Evolutionary conservation across 177 flowering plant genomes (phyloP), one percentile per base, ranked within the genome.

Genomic region (Vitis hybrid): DNA sequence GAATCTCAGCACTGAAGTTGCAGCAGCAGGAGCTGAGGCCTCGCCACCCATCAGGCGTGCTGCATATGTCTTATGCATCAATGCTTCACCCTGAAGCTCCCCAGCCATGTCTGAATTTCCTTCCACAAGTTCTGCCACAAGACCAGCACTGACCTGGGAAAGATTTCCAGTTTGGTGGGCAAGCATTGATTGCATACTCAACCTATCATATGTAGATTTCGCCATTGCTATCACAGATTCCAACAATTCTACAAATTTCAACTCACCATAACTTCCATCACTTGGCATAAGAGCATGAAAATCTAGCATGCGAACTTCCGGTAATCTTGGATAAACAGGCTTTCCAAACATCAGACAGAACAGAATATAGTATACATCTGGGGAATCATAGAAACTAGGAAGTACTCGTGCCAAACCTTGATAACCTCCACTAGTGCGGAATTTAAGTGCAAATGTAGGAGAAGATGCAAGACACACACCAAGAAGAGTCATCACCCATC

Each of bases 21-120:
- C 97, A 79, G 98, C 93, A 73, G 97, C 94, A 84, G 99, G 99
- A 69, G 99, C 97, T 40, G 99, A 85, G 68, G 99, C 98, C 82
- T 94, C 97, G 61, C 99, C 99, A 74, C 99, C 99, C 98, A 96
- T 96, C 65, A 96, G 75, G 26, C 99, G 97, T 12, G 99, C 98
- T 1, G 99, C 98, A 87, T 96, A 96, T 49, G 99, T 96, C 78
- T 94, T 96, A 73, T 96, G 99, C 96, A 96, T 92, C 72, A 96
- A 72, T 67, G 99, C 99, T 82, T 94, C 99, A 70, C 99, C 98
- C 74, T 94, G 99, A 79, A 96, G 96, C 65, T 91, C 98, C 26
- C 97, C 98, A 70, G 87, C 81, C 80, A 87, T 87, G 74, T 96
- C 97, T 65, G 88, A 65, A 74, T 86, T 81, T 66, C 82, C 97